Evolutionary conservation across 352 stramenopile genomes (phyloP), one percentile per base, ranked within the genome.

Genomic region (Phytophthora ohioensis): DNA sequence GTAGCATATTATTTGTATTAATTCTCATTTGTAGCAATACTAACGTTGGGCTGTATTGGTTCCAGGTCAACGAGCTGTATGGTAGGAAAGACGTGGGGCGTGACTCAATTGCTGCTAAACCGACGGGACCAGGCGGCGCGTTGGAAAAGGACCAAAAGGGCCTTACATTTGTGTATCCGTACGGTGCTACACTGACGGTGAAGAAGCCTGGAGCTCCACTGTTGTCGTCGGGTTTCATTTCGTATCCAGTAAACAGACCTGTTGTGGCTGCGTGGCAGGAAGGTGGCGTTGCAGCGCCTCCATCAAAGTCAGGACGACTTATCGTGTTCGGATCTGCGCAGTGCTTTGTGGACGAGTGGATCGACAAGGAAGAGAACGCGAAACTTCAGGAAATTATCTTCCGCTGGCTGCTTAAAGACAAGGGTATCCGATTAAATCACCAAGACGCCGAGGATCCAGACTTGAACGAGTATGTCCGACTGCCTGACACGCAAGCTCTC

Each of bases 361-460:
- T 99, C 21, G 93, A 98, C 71, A 98, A 98, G 74, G 93, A 98
- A 70, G 91, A 98, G 57, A 99, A 99, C 76, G 68, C 63, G 5
- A 95, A 96, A 62, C 79, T 99, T 3, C 91, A 92, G 61, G 93
- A 99, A 51, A 87, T 98, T 48, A 65, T 99, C 38, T 94, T 98
- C 53, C 88, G 92, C 31, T 99, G 95, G 91, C 77, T 99, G 2
- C 79, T 98, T 0, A 90, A 93, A 41, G 91, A 98, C 74, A 88
- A 86, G 41, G 49, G 67, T 5, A 89, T 95, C 54, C 81, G 81
- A 42, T 84, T 90, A 47, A 82, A 91, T 34, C 69, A 85, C 13
- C 77, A 90, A 30, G 88, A 95, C 34, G 83, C 85, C 0, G 83
- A 91, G 39, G 90, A 97, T 36, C 87, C 90, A 5, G 92, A 98